A percentile compares a stretch with the other conserved stretches of the same genome.
phyloP scores from a whole-genome alignment of 2,329 filamentous ascomycete species.

The Chrysoporthe austroafricana region DNA sequence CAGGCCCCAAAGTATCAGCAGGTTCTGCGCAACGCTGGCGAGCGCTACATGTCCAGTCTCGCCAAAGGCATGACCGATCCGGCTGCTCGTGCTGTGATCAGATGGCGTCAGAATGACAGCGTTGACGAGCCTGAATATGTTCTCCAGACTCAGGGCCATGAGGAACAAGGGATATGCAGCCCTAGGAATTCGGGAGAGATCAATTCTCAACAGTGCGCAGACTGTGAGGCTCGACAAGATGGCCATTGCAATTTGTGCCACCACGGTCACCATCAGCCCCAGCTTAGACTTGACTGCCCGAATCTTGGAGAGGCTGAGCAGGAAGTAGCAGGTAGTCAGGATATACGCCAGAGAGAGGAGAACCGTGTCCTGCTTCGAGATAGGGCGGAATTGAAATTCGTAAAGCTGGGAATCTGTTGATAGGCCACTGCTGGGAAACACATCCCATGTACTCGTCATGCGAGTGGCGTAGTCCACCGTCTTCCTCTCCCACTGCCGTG shows the following conservation, averaged over 20 bases:
- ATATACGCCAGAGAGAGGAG: constrained; percentile 68
- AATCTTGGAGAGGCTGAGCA: constrained; percentile 68
- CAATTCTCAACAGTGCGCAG: constrained; percentile 75
- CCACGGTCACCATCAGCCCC: constrained; percentile 72
- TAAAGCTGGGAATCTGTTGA: constrained; percentile 65
- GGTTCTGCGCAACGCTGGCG: constrained; percentile 69
- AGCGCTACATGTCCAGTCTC: constrained; percentile 72
- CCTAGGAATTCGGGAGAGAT: constrained; percentile 74
- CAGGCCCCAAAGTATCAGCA: constrained; percentile 67
- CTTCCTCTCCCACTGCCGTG: constrained; percentile 66
- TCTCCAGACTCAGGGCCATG: constrained; percentile 75
- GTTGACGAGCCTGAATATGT: constrained; percentile 79
- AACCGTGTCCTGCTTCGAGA: constrained; percentile 68
- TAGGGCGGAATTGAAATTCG: constrained; percentile 77
- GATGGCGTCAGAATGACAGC: constrained; percentile 73
- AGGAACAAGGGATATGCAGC: constrained; percentile 79
- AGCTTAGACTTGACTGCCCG: constrained; percentile 76
- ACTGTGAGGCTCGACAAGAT: constrained; percentile 80
- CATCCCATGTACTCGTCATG: constrained; percentile 60
- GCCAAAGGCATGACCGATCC: constrained; percentile 75
- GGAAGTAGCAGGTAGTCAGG: constrained; percentile 66
- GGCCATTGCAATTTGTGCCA: constrained; percentile 71
- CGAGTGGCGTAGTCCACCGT: constrained; percentile 56
- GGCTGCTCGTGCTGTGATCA: constrained; percentile 67
- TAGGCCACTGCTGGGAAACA: constrained; percentile 64